These are phyloP conservation scores for Candida adriatica DNA, from an alignment of 805 yeast genomes.

Conservation along the genomic window DNA sequence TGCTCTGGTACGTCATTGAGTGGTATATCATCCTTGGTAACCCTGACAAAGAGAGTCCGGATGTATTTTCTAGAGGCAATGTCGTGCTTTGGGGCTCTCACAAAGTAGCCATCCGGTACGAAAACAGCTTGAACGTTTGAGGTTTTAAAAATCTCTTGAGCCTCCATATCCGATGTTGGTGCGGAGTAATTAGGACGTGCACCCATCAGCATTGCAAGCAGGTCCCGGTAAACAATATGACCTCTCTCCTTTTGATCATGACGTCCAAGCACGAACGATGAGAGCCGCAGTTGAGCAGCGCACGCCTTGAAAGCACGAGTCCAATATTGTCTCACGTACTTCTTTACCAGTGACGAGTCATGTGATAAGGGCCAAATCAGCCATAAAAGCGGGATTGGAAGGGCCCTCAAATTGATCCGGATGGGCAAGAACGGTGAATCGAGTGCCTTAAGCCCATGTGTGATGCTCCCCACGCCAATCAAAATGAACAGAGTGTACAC, in stretches of 20 bases:
- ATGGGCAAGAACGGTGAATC: slow-evolving; percentile 18
- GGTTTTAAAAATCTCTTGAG: slow-evolving; percentile 35
- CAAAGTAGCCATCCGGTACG: slow-evolving; percentile 73
- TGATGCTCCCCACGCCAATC: slow-evolving; percentile 58
- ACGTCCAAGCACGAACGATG: slow-evolving; percentile 70
- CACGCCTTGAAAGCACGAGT: slow-evolving; percentile 44
- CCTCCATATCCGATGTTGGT: slow-evolving; percentile 48
- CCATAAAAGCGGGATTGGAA: slow-evolving; percentile 1
- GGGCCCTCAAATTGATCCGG: slow-evolving; percentile 1
- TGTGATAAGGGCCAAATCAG: neutral
- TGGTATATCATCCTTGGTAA: slow-evolving; percentile 69
- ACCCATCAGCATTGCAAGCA: slow-evolving; percentile 35
- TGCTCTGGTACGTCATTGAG: neutral
- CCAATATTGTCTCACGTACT: slow-evolving; percentile 54
- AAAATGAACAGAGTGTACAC: slow-evolving; percentile 70
- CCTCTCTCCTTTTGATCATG: slow-evolving; percentile 69
- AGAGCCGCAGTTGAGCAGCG: slow-evolving; percentile 55
- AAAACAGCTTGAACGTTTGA: slow-evolving; percentile 45
- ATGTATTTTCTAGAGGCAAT: slow-evolving; percentile 60
- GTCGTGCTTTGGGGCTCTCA: slow-evolving; percentile 85
- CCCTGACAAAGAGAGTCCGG: slow-evolving; percentile 69
- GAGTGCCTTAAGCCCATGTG: slow-evolving; percentile 13
- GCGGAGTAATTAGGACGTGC: slow-evolving; percentile 46
- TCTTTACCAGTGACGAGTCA: slow-evolving; percentile 17
- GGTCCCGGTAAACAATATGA: slow-evolving; percentile 46